Evolutionary conservation across 306 rosid genomes (phyloP).

Genomic region (Vigna angularis): DNA sequence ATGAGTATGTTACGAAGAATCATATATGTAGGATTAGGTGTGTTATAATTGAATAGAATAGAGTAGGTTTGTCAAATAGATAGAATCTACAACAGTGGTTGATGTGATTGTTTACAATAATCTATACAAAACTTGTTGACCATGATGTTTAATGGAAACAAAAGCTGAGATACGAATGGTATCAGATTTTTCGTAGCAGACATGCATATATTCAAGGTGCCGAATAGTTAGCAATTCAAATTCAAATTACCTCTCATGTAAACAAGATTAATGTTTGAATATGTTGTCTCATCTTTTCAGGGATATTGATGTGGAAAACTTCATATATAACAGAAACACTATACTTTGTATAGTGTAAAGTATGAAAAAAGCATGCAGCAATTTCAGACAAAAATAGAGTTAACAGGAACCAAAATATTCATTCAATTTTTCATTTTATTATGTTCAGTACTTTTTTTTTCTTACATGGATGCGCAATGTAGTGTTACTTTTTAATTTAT

Average conservation of each 20-base stretch:
- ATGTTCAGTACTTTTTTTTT: too few species aligned
- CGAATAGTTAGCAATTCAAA: neutral
- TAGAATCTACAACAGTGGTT: conserved; percentile 36
- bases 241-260: neutral
- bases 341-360: neutral
- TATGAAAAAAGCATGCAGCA: too few species aligned
- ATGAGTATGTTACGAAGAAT: neutral
- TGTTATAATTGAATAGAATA: neutral
- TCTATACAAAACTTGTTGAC: conserved; percentile 19
- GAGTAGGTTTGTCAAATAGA: conserved; percentile 3
- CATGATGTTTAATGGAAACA: neutral
- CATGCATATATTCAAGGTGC: neutral
- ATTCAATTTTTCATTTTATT: too few species aligned
- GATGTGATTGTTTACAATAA: conserved; percentile 33
- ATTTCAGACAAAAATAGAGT: too few species aligned
- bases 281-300: neutral
- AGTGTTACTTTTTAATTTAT: too few species aligned
- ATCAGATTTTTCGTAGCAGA: neutral
- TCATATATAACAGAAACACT: neutral
- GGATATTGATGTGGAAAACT: neutral
- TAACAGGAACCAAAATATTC: too few species aligned
- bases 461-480: too few species aligned
- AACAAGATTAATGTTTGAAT: neutral
- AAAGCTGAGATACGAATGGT: conserved; percentile 3
- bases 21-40: neutral